phyloP scores from a whole-genome alignment of 2,329 filamentous ascomycete genomes.

The Cladophialophora exuberans region DNA sequence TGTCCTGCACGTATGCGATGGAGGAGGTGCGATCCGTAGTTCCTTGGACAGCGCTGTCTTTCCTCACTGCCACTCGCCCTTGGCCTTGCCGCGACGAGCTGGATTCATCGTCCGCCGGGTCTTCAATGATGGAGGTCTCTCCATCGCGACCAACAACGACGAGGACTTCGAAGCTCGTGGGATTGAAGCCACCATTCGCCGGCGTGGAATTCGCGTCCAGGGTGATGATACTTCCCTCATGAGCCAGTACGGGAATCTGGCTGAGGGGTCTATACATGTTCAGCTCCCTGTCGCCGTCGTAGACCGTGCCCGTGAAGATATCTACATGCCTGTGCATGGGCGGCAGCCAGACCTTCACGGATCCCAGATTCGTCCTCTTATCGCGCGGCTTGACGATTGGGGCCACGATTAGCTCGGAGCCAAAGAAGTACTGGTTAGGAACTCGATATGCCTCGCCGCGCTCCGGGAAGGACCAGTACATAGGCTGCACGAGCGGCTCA shows the following conservation, averaged over 20 bases:
- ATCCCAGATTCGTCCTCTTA: slow-evolving; percentile 50
- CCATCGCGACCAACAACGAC: slow-evolving; percentile 47
- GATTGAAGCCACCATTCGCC: slow-evolving; percentile 53
- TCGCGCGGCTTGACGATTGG: slow-evolving; percentile 60
- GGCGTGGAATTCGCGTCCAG: slow-evolving; percentile 52
- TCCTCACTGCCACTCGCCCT: no score
- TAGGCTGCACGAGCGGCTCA: slow-evolving; percentile 61
- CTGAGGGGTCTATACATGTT: slow-evolving; percentile 55
- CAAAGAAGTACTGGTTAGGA: slow-evolving; percentile 64
- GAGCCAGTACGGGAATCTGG: slow-evolving; percentile 57
- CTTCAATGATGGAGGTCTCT: slow-evolving; percentile 55
- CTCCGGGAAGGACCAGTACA: slow-evolving; percentile 65
- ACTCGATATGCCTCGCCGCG: slow-evolving; percentile 58
- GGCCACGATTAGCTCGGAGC: slow-evolving; percentile 58
- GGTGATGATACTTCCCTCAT: slow-evolving; percentile 62
- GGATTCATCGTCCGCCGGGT: slow-evolving; percentile 39
- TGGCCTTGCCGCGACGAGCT: no score
- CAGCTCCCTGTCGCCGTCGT: slow-evolving; percentile 60
- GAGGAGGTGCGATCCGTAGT: slow-evolving; percentile 35
- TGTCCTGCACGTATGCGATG: slow-evolving; percentile 30
- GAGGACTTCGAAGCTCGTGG: slow-evolving; percentile 53
- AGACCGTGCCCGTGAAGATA: slow-evolving; percentile 61
- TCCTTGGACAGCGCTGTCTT: slow-evolving; percentile 16
- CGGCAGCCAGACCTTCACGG: slow-evolving; percentile 61
- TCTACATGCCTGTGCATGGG: slow-evolving; percentile 56